Base-by-base conservation (phyloP, 2,329 filamentous ascomycete species). In the Parasarocladium wereldwijsianum region DNA sequence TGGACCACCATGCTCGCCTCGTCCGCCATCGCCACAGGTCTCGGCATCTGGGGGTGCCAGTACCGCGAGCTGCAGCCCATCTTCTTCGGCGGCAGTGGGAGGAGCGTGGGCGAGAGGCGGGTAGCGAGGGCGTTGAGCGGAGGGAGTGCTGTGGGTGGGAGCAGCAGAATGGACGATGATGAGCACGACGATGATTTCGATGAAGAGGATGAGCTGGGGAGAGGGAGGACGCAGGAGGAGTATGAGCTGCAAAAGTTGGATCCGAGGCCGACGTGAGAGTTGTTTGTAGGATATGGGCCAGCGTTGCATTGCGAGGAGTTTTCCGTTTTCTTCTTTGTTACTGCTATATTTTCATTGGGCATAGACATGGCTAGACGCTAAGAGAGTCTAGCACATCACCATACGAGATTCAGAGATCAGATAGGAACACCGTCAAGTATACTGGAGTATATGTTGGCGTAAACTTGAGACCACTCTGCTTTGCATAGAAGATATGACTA, bases 1-100 rank as follows among this genome's bases (percentile, higher is more conserved):
- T 98, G 90, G 87, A 60, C 58, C 34, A 55, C 63, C 39, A 68
- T 70, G 63, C 40, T 49, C 8, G 45, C 43, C 10, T 68, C 66
- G 2, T 55, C 58, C 23, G 54, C 50, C 4, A 32, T 62, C 3
- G 57, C 58, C 17, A 53, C 66, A 7, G 70, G 62, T 26, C 60
- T 90, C 2, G 86, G 83, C 4, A 77, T 92, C 21, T 96, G 87
- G 82, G 82, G 77, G 3, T 96, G 87, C 49, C 83, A 77, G 46
- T 92, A 85, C 64, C 68, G 87, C 36, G 90, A 98, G 55, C 58
- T 98, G 33, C 68, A 74, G 45, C 87, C 90, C 8, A 92, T 96
- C 43, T 77, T 71, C 35, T 94, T 96, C 47, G 84, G 84, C 13
- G 77, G 77, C 3, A 60, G 51, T 33, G 34, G 40, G 19, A 15